Conservation (phyloP, 805 yeast genomes). For the Pichia membranifaciens region DNA sequence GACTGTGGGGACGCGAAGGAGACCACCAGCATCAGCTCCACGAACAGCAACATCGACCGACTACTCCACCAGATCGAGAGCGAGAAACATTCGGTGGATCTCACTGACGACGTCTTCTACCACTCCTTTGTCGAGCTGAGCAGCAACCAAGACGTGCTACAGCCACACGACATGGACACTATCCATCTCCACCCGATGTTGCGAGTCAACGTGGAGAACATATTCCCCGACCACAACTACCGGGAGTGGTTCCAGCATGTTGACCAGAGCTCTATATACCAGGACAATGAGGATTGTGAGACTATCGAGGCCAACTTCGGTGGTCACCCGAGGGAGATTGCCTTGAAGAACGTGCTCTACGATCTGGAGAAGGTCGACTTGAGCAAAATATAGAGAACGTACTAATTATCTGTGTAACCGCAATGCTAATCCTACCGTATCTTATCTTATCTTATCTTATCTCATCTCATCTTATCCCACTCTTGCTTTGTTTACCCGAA, state of each 20-base stretch:
- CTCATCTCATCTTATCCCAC: no score
- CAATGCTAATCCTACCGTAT: no score
- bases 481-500: no score
- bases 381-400: constrained; percentile 5
- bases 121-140: constrained; percentile 3
- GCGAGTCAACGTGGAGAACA: constrained; percentile 10
- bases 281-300: constrained; percentile 5
- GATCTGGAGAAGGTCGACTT: constrained; percentile 9
- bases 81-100: neutral
- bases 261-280: constrained; percentile 12
- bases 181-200: constrained; percentile 24
- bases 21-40: neutral
- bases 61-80: neutral
- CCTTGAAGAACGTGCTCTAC: constrained; percentile 7
- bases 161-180: constrained; percentile 33
- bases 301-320: neutral
- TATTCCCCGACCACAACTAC: constrained; percentile 14
- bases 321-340: neutral
- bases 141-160: constrained; percentile 19
- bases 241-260: constrained; percentile 12
- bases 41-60: neutral
- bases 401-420: no score
- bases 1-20: neutral
- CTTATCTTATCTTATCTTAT: no score
- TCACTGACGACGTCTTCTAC: neutral